Base-by-base conservation (phyloP, 2,329 filamentous ascomycete genomes). In the Aspergillus ibericus region DNA sequence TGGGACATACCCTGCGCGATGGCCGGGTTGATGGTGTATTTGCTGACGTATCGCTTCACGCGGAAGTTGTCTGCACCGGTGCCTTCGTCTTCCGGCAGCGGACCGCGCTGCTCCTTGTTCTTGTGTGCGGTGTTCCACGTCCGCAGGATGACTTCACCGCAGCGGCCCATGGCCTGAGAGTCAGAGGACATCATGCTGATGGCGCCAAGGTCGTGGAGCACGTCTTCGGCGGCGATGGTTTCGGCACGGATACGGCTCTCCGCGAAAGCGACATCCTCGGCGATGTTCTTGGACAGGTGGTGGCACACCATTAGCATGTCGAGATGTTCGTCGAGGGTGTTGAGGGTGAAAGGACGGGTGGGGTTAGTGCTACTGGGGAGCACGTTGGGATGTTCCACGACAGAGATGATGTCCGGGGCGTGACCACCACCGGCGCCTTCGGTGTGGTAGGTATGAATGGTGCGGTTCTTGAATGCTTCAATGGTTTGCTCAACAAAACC, bases 271-370 rank as follows among this genome's bases (percentile, higher is more conserved):
- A 98, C 89, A 72, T 98, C 93, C 78, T 98, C 93, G 58, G 93
- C 91, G 59, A 97, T 97, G 76, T 96, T 88, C 75, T 91, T 91
- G 53, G 88, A 92, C 9, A 98, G 81, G 71, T 98, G 93, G 75
- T 98, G 93, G 80, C 93, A 98, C 36, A 96, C 92, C 93, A 97
- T 97, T 48, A 97, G 81, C 93, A 98, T 98, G 78, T 98, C 93
- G 13, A 97, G 85, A 77, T 98, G 93, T 77, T 98, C 93, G 71
- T 97, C 93, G 0, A 98, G 84, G 0, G 93, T 98, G 79, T 98
- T 97, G 64, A 83, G 82, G 1, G 93, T 98, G 76, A 88, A 97
- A 0, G 93, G 93, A 2, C 93, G 83, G 1, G 93, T 98, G 0
- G 93, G 93, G 73, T 96, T 98, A 0, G 93, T 98, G 48, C 89